Evolutionary conservation across 1,139 yeast genomes (phyloP).

Genomic region (Suhomyces terraborum): DNA sequence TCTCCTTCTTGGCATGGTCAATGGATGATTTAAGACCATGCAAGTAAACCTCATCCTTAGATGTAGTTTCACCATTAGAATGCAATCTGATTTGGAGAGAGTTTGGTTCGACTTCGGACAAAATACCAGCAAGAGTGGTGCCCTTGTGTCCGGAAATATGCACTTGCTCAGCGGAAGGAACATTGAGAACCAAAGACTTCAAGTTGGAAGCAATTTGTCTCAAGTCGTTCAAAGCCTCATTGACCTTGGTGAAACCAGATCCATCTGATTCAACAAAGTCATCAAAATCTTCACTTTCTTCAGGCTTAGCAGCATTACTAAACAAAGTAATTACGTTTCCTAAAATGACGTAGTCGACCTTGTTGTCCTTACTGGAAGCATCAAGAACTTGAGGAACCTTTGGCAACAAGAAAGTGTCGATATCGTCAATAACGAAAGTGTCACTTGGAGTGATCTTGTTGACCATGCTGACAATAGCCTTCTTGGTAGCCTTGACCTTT

Average conservation of each 20-base stretch:
- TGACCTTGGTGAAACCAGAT: slow-evolving; percentile 49
- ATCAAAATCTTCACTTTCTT: slow-evolving; percentile 38
- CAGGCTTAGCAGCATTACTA: slow-evolving; percentile 21
- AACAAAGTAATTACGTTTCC: slow-evolving; percentile 48
- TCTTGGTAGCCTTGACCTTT: slow-evolving; percentile 50
- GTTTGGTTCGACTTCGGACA: slow-evolving; percentile 39
- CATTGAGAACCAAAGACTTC: slow-evolving; percentile 50
- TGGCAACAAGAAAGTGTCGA: slow-evolving; percentile 66
- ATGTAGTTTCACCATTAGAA: slow-evolving; percentile 38
- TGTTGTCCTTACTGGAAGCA: slow-evolving; percentile 48
- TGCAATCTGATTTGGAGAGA: slow-evolving; percentile 46
- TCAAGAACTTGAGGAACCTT: slow-evolving; percentile 50
- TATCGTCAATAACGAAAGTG: slow-evolving; percentile 59
- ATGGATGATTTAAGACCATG: slow-evolving; percentile 67
- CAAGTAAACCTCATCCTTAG: slow-evolving; percentile 57
- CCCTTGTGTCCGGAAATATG: slow-evolving; percentile 59
- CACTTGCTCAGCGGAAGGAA: slow-evolving; percentile 60
- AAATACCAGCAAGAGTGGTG: slow-evolving; percentile 55
- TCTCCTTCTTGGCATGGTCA: slow-evolving; percentile 50
- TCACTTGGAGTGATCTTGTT: slow-evolving; percentile 72
- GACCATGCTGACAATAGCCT: slow-evolving; percentile 69
- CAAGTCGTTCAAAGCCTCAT: slow-evolving; percentile 53
- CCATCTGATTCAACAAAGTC: slow-evolving; percentile 20
- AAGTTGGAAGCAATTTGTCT: slow-evolving; percentile 62
- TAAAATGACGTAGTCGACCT: slow-evolving; percentile 59